Percentiles rank a stretch among this genome's conserved stretches.
Conservation (phyloP, 768 basidiomycete species). For the Rubroboletus satanas region DNA sequence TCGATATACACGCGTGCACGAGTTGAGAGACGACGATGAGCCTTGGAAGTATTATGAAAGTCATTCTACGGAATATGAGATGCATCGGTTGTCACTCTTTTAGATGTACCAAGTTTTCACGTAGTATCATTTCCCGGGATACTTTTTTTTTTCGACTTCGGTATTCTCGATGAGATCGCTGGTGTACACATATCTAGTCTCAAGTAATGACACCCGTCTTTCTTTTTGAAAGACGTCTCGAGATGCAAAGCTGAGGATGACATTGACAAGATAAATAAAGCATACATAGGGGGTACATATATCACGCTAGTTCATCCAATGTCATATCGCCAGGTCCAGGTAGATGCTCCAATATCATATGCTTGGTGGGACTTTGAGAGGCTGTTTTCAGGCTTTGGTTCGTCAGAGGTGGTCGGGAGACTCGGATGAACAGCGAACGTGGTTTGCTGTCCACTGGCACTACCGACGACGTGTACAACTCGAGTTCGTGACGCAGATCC, state of each 20-base stretch:
- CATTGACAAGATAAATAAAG: conserved; percentile 17
- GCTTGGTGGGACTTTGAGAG: conserved; percentile 14
- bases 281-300: background rate
- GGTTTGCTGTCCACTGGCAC: conserved; percentile 49
- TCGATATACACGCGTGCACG: conserved; percentile 24
- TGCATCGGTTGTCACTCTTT: conserved; percentile 5
- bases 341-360: conserved; percentile 30
- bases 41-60: conserved; percentile 29
- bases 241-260: background rate
- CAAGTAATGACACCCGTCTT: background rate
- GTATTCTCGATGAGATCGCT: background rate
- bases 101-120: background rate
- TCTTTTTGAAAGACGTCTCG: background rate
- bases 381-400: conserved; percentile 39
- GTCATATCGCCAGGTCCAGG: conserved; percentile 49
- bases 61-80: conserved; percentile 13
- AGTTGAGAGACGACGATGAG: conserved; percentile 28
- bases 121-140: background rate
- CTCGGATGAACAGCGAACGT: conserved; percentile 45
- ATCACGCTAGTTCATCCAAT: conserved; percentile 42
- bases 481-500: conserved; percentile 50
- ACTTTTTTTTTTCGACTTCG: too few species aligned
- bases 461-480: conserved; percentile 57
- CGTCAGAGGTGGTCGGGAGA: conserved; percentile 46
- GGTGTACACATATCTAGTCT: background rate